These are phyloP conservation scores for Sordariomycetes sp. DNA, from an alignment of 2,329 filamentous ascomycete genomes.

Conservation along the genomic window DNA sequence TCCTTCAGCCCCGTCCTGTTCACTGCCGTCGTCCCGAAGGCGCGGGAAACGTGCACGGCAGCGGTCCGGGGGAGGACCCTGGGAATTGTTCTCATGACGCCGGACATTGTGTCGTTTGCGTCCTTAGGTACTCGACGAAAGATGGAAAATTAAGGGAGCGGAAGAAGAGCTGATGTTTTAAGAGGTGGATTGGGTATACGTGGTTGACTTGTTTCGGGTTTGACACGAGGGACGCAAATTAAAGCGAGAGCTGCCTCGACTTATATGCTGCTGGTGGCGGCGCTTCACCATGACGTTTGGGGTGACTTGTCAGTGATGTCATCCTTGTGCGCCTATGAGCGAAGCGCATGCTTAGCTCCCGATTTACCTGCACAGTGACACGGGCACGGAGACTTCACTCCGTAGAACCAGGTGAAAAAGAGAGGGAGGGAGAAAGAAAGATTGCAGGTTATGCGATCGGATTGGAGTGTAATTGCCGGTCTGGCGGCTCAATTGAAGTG, in stretches of 20 bases:
- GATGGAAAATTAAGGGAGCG: not conserved
- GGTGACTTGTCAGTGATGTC: not conserved
- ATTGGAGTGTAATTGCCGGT: not conserved
- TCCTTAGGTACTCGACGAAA: no score
- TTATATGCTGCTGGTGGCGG: not conserved
- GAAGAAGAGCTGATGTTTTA: not conserved
- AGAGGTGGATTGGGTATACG: not conserved
- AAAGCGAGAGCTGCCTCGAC: not conserved
- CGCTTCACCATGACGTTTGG: not conserved
- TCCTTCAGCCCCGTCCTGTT: conserved; percentile 42
- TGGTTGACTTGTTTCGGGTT: not conserved
- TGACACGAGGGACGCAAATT: no score
- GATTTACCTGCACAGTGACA: not conserved
- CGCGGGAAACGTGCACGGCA: conserved; percentile 21
- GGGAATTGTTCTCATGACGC: not conserved
- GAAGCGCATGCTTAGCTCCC: not conserved
- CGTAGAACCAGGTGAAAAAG: not conserved
- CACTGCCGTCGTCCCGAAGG: conserved; percentile 34
- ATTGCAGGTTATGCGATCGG: not conserved
- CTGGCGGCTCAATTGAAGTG: not conserved
- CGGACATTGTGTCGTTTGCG: not conserved
- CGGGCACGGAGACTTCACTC: not conserved
- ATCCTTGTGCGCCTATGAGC: conserved; percentile 1
- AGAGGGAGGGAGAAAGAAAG: no score
- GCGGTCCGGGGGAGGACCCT: conserved; percentile 24